These are phyloP conservation scores for Trichoderma erinaceum DNA, from an alignment of 495 filamentous ascomycete genomes.

Conservation along the genomic window DNA sequence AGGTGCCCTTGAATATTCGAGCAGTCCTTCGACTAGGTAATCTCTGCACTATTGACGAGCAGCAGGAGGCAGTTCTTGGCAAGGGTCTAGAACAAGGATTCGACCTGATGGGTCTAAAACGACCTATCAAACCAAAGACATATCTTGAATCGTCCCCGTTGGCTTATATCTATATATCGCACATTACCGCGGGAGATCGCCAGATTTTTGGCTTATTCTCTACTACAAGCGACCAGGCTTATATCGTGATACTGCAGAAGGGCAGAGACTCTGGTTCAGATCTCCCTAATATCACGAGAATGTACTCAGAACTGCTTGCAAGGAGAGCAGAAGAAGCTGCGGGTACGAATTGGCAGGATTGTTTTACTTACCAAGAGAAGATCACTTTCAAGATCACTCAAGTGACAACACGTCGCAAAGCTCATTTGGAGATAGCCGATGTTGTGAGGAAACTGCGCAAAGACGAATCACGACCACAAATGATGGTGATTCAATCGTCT, in stretches of 20 bases:
- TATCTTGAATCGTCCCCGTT: slow-evolving; percentile 67
- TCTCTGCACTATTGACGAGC: slow-evolving; percentile 91
- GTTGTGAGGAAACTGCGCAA: slow-evolving; percentile 78
- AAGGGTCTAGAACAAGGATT: slow-evolving; percentile 92
- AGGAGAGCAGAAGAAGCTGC: slow-evolving; percentile 59
- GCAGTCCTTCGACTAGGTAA: slow-evolving; percentile 86
- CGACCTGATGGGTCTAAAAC: slow-evolving; percentile 69
- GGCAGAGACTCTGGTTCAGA: slow-evolving; percentile 66
- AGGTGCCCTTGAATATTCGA: slow-evolving; percentile 75
- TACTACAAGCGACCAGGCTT: slow-evolving; percentile 67
- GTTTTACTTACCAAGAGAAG: slow-evolving; percentile 81
- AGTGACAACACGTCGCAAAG: slow-evolving; percentile 81
- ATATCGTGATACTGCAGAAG: slow-evolving; percentile 79
- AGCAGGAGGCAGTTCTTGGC: slow-evolving; percentile 82
- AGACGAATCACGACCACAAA: slow-evolving; percentile 69
- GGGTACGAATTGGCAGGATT: slow-evolving; percentile 65
- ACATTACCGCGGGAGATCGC: slow-evolving; percentile 80
- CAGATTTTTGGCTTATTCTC: slow-evolving; percentile 95
- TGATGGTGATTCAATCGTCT: slow-evolving; percentile 87
- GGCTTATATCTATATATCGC: slow-evolving; percentile 84
- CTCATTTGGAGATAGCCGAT: slow-evolving; percentile 78
- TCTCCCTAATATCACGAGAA: slow-evolving; percentile 82
- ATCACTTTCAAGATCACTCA: slow-evolving; percentile 80
- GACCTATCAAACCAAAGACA: slow-evolving; percentile 55
- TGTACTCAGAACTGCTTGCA: slow-evolving; percentile 72